These are phyloP conservation scores for Calophaca sinica DNA, from an alignment of 306 rosid genomes.

Conservation along the genomic window DNA sequence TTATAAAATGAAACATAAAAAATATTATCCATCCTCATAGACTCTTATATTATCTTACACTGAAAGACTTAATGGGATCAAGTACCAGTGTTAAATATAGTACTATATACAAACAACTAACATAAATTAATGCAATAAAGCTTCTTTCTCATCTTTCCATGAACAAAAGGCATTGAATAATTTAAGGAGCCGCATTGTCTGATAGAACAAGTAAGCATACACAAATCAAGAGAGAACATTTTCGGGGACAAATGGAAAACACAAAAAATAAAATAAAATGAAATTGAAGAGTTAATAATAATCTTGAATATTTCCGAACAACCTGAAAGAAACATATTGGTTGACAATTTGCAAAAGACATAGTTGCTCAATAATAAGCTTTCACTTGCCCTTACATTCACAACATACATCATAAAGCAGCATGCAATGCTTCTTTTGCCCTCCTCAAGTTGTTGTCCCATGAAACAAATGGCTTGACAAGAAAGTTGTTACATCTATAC, in stretches of 20 bases:
- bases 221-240: background rate
- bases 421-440: constrained; percentile 29
- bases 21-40: constrained; percentile 14
- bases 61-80: constrained; percentile 28
- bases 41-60: background rate
- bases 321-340: constrained; percentile 50
- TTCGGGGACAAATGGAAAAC: constrained; percentile 12
- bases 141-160: constrained; percentile 41
- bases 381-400: constrained; percentile 49
- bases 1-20: constrained; percentile 6
- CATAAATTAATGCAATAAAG: constrained; percentile 43
- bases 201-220: constrained; percentile 16
- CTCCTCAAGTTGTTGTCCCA: constrained; percentile 50
- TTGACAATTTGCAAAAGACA: constrained; percentile 35
- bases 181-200: constrained; percentile 44
- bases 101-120: background rate
- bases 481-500: constrained; percentile 59
- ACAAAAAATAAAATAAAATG: constrained; percentile 2
- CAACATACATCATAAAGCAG: constrained; percentile 56
- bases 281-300: constrained; percentile 34
- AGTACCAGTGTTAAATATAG: constrained; percentile 1
- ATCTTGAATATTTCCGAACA: constrained; percentile 52
- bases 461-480: constrained; percentile 58
- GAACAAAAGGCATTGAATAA: constrained; percentile 33
- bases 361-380: constrained; percentile 42